A percentile compares a stretch with the other conserved stretches of the same genome.
Conservation (phyloP, 1,139 yeast genomes). For the Scheffersomyces illinoinensis region DNA sequence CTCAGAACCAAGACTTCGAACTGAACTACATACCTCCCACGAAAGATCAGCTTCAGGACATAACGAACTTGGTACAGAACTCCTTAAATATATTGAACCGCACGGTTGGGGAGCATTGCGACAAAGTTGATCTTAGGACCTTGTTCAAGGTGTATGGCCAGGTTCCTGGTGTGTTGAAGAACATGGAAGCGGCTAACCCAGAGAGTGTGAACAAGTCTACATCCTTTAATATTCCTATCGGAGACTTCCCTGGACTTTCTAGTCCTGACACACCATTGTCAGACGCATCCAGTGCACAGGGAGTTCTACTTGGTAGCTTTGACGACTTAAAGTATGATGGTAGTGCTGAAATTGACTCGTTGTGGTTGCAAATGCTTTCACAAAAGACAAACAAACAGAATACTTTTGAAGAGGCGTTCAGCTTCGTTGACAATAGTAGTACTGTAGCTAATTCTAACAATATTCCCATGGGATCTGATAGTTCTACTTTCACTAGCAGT, state of each 20-base stretch:
- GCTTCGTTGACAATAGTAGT: not conserved
- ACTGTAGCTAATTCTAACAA: not conserved
- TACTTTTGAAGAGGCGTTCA: slow-evolving; percentile 4
- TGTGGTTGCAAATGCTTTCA: slow-evolving; percentile 8
- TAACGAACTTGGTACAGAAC: not conserved
- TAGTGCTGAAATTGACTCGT: slow-evolving; percentile 5
- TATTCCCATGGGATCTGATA: not conserved
- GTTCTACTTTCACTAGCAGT: not conserved
- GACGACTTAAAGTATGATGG: slow-evolving; percentile 6
- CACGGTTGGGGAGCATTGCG: not conserved
- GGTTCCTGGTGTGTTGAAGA: not conserved
- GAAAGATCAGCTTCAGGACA: slow-evolving; percentile 1
- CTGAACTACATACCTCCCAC: not conserved
- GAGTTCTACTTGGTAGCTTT: slow-evolving; percentile 2
- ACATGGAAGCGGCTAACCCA: not conserved
- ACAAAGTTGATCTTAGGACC: not conserved
- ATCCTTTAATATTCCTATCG: not conserved
- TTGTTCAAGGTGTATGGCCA: not conserved
- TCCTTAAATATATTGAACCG: not conserved
- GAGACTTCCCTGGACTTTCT: not conserved
- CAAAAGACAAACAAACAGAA: slow-evolving; percentile 1
- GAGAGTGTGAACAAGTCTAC: not conserved
- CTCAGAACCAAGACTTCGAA: not conserved
- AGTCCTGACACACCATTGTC: not conserved
- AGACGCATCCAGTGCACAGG: not conserved